Evolutionary conservation across 352 stramenopile genomes (phyloP).

Genomic region (Pythium coloratum): DNA sequence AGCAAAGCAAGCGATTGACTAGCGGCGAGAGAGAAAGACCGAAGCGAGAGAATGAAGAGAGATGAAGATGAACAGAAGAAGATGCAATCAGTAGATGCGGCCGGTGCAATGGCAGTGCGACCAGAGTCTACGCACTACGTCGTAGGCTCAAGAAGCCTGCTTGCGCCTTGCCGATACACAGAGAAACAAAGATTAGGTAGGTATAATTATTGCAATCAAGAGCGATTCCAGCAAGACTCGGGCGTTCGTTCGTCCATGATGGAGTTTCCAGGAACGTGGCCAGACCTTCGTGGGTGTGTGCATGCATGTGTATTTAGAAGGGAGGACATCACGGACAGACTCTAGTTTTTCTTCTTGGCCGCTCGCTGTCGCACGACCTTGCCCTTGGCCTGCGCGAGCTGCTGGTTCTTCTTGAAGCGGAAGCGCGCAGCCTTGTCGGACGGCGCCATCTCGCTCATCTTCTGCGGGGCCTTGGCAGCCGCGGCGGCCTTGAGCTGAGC

Average conservation of each 20-base stretch:
- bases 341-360: conserved; percentile 34
- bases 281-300: no score
- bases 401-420: conserved; percentile 30
- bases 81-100: neutral
- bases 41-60: neutral
- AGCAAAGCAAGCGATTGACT: neutral
- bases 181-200: conserved; percentile 15
- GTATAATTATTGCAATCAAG: conserved; percentile 27
- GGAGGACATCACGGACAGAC: neutral
- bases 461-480: conserved; percentile 36
- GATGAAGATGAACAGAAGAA: conserved; percentile 4
- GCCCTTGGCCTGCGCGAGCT: conserved; percentile 39
- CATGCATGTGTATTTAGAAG: no score
- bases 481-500: conserved; percentile 23
- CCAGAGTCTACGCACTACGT: neutral
- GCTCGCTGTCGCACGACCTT: conserved; percentile 60
- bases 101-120: neutral
- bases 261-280: no score
- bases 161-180: neutral
- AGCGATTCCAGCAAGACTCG: neutral
- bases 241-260: no score
- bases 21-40: neutral
- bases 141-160: no score
- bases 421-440: conserved; percentile 73
- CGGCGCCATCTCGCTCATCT: conserved; percentile 55